These are phyloP conservation scores for Narthecium ossifragum DNA, from an alignment of 106 monocot genomes.

Conservation along the genomic window DNA sequence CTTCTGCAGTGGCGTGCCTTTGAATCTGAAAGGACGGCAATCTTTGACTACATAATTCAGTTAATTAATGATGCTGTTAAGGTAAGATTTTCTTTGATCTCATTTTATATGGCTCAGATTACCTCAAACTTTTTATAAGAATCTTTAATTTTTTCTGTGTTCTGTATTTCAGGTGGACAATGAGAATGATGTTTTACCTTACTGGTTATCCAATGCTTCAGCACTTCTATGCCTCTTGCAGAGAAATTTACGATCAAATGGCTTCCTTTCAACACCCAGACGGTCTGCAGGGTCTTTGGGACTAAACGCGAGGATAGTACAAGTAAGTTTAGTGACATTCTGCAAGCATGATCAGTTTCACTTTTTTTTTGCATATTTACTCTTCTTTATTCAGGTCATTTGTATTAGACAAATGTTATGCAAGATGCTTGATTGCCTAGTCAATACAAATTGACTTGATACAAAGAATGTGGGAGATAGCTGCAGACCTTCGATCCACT, in stretches of 20 bases:
- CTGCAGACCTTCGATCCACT: no score
- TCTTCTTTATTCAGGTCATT: neutral
- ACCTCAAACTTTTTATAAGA: neutral
- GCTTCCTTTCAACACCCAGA: conserved; percentile 62
- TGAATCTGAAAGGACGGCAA: conserved; percentile 73
- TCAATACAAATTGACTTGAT: no score
- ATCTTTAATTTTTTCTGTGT: neutral
- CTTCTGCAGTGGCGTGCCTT: conserved; percentile 74
- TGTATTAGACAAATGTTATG: no score
- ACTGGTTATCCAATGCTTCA: conserved; percentile 92
- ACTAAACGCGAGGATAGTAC: conserved; percentile 35
- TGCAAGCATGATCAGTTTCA: neutral
- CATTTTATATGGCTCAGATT: neutral
- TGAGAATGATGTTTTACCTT: conserved; percentile 60
- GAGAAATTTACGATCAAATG: conserved; percentile 79
- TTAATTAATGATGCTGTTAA: conserved; percentile 61
- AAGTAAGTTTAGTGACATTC: conserved; percentile 37
- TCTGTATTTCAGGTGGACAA: conserved; percentile 40
- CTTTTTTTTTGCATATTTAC: neutral
- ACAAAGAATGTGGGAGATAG: no score
- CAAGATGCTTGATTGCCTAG: no score
- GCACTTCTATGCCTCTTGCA: conserved; percentile 89
- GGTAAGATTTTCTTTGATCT: conserved; percentile 26
- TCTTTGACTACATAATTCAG: conserved; percentile 77
- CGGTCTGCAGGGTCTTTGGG: conserved; percentile 40